phyloP scores from a whole-genome alignment of 2,329 filamentous ascomycete genomes.

The Botrytis deweyae region DNA sequence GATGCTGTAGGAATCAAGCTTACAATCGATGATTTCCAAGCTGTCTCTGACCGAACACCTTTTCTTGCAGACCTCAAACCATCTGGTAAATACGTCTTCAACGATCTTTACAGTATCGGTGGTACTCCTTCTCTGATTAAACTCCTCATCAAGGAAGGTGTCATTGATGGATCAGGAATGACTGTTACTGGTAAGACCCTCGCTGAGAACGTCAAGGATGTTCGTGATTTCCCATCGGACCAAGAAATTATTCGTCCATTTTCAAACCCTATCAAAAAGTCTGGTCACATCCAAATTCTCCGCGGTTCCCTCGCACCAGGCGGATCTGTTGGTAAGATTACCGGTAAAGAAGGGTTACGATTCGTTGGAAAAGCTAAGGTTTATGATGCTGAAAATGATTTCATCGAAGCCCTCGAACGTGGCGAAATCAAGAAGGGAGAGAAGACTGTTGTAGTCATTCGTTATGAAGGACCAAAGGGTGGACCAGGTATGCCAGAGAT shows the following conservation, averaged over 20 bases:
- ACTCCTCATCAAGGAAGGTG: conserved; percentile 55
- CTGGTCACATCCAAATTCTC: conserved; percentile 72
- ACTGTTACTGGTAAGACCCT: conserved; percentile 60
- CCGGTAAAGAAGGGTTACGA: conserved; percentile 67
- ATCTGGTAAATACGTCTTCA: conserved; percentile 64
- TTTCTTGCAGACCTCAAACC: conserved; percentile 83
- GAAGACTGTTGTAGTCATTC: conserved; percentile 74
- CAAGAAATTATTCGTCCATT: conserved; percentile 70
- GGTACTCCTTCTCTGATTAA: conserved; percentile 59
- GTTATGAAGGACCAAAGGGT: conserved; percentile 72
- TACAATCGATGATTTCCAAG: conserved; percentile 83
- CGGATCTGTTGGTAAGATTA: conserved; percentile 73
- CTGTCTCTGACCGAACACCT: conserved; percentile 73
- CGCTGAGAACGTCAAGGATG: conserved; percentile 57
- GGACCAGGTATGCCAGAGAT: conserved; percentile 74
- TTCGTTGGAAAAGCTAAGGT: conserved; percentile 70
- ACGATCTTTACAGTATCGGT: conserved; percentile 55
- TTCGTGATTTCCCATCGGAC: conserved; percentile 62
- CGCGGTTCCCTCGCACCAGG: conserved; percentile 67
- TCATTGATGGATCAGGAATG: conserved; percentile 59
- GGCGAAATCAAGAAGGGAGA: conserved; percentile 72
- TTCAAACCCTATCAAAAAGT: conserved; percentile 67
- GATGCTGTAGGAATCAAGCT: conserved; percentile 79
- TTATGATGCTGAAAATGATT: conserved; percentile 68
- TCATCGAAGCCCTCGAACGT: conserved; percentile 64